These are phyloP conservation scores for Penicillium canariense DNA, from an alignment of 495 filamentous ascomycete genomes.

Conservation along the genomic window DNA sequence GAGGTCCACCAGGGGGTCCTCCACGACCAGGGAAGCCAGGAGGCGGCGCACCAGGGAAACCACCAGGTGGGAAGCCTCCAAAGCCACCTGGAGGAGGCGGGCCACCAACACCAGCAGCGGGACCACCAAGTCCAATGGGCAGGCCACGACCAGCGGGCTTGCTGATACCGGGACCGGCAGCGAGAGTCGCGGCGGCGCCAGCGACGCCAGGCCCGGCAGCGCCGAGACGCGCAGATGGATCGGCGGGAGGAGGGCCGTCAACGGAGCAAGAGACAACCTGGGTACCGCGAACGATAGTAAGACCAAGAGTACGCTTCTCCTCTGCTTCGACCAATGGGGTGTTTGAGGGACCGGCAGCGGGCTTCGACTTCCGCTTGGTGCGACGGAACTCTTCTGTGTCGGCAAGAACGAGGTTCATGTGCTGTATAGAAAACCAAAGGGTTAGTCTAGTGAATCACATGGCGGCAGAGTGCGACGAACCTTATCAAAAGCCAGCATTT, in stretches of 20 bases:
- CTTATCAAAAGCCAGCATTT: conserved; percentile 98
- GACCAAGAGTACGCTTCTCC: conserved; percentile 92
- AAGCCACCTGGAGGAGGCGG: conserved; percentile 63
- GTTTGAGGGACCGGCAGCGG: conserved; percentile 55
- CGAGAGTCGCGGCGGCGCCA: conserved; percentile 60
- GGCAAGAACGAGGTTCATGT: conserved; percentile 98
- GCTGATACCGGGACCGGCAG: conserved; percentile 84
- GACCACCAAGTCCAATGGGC: conserved; percentile 82
- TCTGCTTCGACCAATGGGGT: conserved; percentile 75
- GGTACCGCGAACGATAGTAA: conserved; percentile 92
- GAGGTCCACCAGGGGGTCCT: conserved; percentile 58
- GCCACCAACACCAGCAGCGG: conserved; percentile 85
- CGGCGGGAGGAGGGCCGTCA: conserved; percentile 93
- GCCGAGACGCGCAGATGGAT: conserved; percentile 86
- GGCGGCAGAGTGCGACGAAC: conserved; percentile 42
- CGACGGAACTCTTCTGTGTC: conserved; percentile 99
- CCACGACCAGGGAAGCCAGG: conserved; percentile 78
- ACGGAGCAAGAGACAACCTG: conserved; percentile 93
- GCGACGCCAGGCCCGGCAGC: conserved; percentile 67
- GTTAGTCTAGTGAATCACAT: conserved; percentile 14
- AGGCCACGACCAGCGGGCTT: conserved; percentile 90
- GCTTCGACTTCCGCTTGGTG: conserved; percentile 87
- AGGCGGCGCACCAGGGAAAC: conserved; percentile 65
- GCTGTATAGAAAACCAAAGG: conserved; percentile 49
- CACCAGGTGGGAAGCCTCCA: conserved; percentile 59